Conservation (phyloP, 2,329 filamentous ascomycete species). For the Trichoderma koningii region DNA sequence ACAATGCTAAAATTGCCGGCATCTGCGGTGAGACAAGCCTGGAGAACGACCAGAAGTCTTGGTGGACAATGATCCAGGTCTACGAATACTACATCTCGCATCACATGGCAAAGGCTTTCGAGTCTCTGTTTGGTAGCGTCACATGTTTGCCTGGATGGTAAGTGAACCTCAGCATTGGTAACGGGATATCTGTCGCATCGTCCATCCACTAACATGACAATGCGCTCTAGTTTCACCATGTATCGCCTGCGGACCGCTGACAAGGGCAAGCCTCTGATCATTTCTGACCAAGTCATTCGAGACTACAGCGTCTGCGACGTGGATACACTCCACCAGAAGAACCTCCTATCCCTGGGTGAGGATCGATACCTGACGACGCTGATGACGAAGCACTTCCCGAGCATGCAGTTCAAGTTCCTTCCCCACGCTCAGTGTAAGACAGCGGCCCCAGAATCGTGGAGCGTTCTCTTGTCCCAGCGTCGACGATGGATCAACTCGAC, state of each 20-base stretch:
- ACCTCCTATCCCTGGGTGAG: conserved; percentile 88
- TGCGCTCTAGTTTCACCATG: conserved; percentile 82
- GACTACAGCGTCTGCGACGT: conserved; percentile 89
- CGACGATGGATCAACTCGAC: conserved; percentile 99
- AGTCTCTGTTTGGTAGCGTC: conserved; percentile 95
- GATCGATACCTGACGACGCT: conserved; percentile 96
- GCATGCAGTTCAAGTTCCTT: conserved; percentile 95
- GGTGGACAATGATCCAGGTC: conserved; percentile 99
- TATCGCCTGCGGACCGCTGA: conserved; percentile 93
- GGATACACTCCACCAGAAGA: conserved; percentile 97
- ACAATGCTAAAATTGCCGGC: conserved; percentile 93
- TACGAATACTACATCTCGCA: conserved; percentile 99
- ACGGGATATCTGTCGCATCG: background rate
- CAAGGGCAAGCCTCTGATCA: conserved; percentile 91
- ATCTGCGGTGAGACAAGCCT: conserved; percentile 97
- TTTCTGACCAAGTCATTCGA: conserved; percentile 80
- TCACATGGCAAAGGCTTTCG: conserved; percentile 94
- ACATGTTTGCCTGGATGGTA: conserved; percentile 99
- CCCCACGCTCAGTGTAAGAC: conserved; percentile 91
- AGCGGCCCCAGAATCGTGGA: conserved; percentile 91
- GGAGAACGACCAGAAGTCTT: conserved; percentile 91
- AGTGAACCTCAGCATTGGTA: conserved; percentile 43
- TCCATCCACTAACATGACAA: background rate
- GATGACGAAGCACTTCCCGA: conserved; percentile 97
- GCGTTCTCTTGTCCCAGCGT: conserved; percentile 92